Conservation (phyloP, 192 early-diverging fungal genomes). For the Geranomyces michiganensis region DNA sequence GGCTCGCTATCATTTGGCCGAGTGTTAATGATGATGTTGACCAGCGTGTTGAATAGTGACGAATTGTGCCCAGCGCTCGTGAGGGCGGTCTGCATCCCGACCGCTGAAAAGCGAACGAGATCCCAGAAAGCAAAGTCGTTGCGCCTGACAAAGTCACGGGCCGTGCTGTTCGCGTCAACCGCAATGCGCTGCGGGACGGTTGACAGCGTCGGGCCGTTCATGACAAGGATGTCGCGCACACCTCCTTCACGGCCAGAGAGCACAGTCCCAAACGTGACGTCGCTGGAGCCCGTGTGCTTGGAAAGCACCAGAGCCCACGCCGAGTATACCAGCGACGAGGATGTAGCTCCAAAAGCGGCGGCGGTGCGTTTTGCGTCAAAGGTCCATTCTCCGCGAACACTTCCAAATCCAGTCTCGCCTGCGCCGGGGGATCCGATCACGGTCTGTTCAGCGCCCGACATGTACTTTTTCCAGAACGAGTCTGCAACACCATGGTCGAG, state of each 20-base stretch:
- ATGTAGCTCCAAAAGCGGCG: constrained; percentile 18
- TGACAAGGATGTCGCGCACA: constrained; percentile 27
- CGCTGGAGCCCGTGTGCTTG: constrained; percentile 13
- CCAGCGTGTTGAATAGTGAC: neutral
- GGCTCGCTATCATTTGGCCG: neutral
- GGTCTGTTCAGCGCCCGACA: constrained; percentile 4
- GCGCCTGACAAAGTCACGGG: neutral
- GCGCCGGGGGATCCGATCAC: too few relatives aligned
- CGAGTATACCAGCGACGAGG: constrained; percentile 17
- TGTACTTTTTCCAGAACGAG: constrained; percentile 14
- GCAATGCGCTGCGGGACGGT: constrained; percentile 8
- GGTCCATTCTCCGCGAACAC: constrained; percentile 2
- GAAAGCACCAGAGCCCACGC: constrained; percentile 40
- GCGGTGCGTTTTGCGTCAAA: neutral
- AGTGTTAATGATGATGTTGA: constrained; percentile 10
- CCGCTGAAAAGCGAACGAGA: neutral
- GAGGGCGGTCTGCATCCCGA: neutral
- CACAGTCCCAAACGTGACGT: constrained; percentile 36
- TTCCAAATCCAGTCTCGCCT: too few relatives aligned
- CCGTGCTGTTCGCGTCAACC: too few relatives aligned
- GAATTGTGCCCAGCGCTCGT: neutral
- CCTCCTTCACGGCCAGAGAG: constrained; percentile 31
- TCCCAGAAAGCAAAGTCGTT: neutral
- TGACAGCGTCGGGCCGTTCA: constrained; percentile 28
- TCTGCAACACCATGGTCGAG: neutral